A percentile compares a stretch with the other conserved stretches of the same genome.
These are phyloP conservation scores for Fusarium paranaense DNA, from an alignment of 2,329 filamentous ascomycete genomes.

Conservation along the genomic window DNA sequence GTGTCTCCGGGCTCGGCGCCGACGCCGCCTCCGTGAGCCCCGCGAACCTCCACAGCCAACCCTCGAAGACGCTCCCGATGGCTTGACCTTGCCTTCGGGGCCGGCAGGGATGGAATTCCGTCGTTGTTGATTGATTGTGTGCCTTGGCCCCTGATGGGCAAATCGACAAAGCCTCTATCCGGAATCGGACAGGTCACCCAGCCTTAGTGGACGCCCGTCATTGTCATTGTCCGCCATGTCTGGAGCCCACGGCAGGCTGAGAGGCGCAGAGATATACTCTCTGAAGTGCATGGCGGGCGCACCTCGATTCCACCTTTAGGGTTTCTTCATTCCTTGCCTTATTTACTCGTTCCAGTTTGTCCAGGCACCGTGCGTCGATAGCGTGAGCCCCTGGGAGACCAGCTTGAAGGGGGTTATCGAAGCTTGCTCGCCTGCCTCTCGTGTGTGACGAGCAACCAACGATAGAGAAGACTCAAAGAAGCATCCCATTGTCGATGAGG, in stretches of 20 bases:
- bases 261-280: background rate
- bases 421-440: background rate
- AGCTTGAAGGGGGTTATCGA: background rate
- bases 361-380: background rate
- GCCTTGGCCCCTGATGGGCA: background rate
- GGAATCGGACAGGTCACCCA: background rate
- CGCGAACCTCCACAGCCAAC: constrained; percentile 3
- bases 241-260: background rate
- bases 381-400: background rate
- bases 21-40: constrained; percentile 12
- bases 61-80: constrained; percentile 1
- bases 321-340: background rate
- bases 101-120: constrained; percentile 7
- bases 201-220: background rate
- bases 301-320: background rate
- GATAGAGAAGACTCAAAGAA: background rate
- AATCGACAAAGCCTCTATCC: background rate
- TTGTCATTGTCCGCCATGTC: background rate
- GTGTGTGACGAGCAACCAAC: background rate
- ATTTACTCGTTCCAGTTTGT: background rate
- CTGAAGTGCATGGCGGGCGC: background rate
- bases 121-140: constrained; percentile 2
- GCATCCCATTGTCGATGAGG: background rate
- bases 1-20: constrained; percentile 3
- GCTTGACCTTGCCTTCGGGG: background rate